Conservation (phyloP, 805 yeast genomes). For the Metschnikowia borealis region DNA sequence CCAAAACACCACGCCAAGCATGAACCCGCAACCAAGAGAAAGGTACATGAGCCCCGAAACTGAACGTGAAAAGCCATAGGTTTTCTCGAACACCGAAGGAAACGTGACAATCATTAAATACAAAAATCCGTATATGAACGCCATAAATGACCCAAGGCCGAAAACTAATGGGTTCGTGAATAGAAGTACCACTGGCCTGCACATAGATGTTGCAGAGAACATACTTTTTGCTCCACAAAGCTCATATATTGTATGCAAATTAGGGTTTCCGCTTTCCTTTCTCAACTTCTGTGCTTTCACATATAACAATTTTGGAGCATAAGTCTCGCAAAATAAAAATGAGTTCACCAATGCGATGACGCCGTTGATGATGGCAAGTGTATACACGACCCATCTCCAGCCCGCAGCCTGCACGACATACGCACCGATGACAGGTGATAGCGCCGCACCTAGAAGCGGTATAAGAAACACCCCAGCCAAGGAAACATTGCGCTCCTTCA, state of each 20-base stretch:
- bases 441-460: constrained; percentile 37
- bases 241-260: constrained; percentile 37
- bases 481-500: constrained; percentile 28
- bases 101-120: constrained; percentile 39
- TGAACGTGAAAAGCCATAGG: constrained; percentile 31
- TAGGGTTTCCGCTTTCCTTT: constrained; percentile 31
- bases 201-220: constrained; percentile 23
- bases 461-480: constrained; percentile 35
- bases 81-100: constrained; percentile 28
- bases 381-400: constrained; percentile 39
- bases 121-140: constrained; percentile 40
- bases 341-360: constrained; percentile 30
- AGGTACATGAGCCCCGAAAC: constrained; percentile 36
- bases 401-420: constrained; percentile 28
- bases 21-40: constrained; percentile 38
- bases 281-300: constrained; percentile 26
- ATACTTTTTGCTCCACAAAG: constrained; percentile 24
- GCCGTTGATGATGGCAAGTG: constrained; percentile 33
- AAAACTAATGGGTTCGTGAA: constrained; percentile 36
- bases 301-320: constrained; percentile 31
- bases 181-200: constrained; percentile 32
- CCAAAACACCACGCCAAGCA: constrained; percentile 30
- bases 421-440: constrained; percentile 37
- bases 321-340: constrained; percentile 32
- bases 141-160: constrained; percentile 41